Percentiles rank a stretch among this genome's conserved stretches.
phyloP scores from a whole-genome alignment of 1,284 basidiomycete species.

The Melampsora americana region DNA sequence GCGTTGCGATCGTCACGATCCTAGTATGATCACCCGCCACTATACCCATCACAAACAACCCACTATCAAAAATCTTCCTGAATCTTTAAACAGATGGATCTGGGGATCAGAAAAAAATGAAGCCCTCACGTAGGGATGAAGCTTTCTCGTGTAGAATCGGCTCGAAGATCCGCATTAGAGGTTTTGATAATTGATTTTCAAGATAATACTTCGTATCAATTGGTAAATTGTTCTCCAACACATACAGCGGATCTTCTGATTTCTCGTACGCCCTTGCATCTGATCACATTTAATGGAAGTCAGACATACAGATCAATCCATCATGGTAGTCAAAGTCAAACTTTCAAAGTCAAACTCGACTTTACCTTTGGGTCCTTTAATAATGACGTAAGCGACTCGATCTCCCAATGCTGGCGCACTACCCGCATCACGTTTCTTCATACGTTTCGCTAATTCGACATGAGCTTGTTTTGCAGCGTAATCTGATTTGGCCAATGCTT shows the following conservation, averaged over 20 bases:
- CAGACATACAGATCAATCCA: neutral
- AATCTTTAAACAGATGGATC: neutral
- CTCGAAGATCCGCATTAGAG: conserved; percentile 91
- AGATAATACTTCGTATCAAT: conserved; percentile 96
- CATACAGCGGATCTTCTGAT: conserved; percentile 91
- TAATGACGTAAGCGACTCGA: conserved; percentile 93
- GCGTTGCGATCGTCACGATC: conserved; percentile 78
- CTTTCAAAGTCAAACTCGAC: neutral
- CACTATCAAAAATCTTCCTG: neutral
- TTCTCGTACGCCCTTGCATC: conserved; percentile 97
- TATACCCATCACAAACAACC: conserved; percentile 53
- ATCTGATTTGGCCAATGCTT: conserved; percentile 83
- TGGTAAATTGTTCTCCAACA: conserved; percentile 90
- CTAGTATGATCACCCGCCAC: conserved; percentile 91
- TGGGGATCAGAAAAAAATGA: conserved; percentile 3
- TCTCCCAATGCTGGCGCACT: conserved; percentile 82
- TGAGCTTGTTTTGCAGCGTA: conserved; percentile 90
- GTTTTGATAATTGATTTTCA: conserved; percentile 92
- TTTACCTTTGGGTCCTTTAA: conserved; percentile 85
- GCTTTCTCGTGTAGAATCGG: conserved; percentile 92
- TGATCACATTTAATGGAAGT: conserved; percentile 50
- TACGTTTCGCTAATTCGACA: conserved; percentile 85
- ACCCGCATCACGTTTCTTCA: conserved; percentile 91
- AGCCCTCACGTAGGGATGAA: conserved; percentile 68
- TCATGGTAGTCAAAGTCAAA: neutral